Conservation (phyloP, 768 basidiomycete species). For the Phlegmacium glaucopus region DNA sequence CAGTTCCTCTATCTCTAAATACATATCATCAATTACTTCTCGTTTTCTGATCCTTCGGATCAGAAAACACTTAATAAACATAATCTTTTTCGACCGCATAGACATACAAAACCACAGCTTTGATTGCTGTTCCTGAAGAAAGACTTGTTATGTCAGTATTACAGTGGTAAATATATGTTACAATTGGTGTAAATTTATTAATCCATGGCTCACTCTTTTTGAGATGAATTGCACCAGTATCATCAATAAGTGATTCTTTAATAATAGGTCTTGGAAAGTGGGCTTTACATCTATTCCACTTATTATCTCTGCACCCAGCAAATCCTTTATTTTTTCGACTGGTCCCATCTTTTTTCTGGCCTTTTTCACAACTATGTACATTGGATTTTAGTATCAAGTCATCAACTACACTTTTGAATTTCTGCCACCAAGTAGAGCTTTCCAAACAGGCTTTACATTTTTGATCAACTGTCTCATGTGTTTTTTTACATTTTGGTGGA, state of each 20-base stretch:
- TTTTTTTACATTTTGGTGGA: constrained; percentile 11
- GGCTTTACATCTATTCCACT: constrained; percentile 26
- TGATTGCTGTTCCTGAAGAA: constrained; percentile 34
- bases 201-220: constrained; percentile 29
- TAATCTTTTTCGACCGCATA: no score
- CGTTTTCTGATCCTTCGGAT: no score
- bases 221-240: no score
- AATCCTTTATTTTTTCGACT: constrained; percentile 7
- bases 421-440: constrained; percentile 14
- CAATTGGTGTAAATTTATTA: constrained; percentile 25
- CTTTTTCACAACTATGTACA: constrained; percentile 27
- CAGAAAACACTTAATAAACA: no score
- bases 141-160: constrained; percentile 34
- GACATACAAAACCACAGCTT: constrained; percentile 30
- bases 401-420: constrained; percentile 19
- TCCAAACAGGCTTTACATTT: not conserved
- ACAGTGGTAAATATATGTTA: constrained; percentile 28
- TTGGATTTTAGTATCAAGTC: constrained; percentile 25
- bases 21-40: no score
- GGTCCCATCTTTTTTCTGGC: constrained; percentile 12
- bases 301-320: constrained; percentile 23
- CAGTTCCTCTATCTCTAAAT: no score
- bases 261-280: constrained; percentile 27
- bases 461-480: constrained; percentile 3
- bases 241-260: constrained; percentile 16